Evolutionary conservation across 345 rosid genomes (phyloP).

Genomic region (Theobroma cacao): DNA sequence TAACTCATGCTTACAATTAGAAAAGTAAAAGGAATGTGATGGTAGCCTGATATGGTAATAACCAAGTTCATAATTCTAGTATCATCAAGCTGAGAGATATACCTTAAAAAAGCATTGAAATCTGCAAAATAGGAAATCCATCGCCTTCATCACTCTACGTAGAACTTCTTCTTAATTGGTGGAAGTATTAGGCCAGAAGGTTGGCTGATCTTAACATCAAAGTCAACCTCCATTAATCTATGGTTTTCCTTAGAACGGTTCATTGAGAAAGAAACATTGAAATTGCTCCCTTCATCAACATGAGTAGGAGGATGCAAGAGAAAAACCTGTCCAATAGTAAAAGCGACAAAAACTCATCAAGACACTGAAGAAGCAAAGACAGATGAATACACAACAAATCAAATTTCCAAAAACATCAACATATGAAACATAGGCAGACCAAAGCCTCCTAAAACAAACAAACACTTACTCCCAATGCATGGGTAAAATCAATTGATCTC

Average conservation of each 20-base stretch:
- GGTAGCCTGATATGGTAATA: neutral
- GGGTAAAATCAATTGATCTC: neutral
- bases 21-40: neutral
- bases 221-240: conserved; percentile 81
- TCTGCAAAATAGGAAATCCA: neutral
- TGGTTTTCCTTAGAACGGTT: conserved; percentile 84
- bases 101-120: conserved; percentile 11
- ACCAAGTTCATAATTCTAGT: neutral
- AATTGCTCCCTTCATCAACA: conserved; percentile 53
- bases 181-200: conserved; percentile 50
- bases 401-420: neutral
- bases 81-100: conserved; percentile 3
- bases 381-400: neutral
- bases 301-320: conserved; percentile 49
- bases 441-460: neutral
- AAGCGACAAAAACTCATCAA: neutral
- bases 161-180: conserved; percentile 54
- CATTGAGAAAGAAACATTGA: conserved; percentile 69
- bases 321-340: conserved; percentile 56
- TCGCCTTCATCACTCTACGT: conserved; percentile 61
- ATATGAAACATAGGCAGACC: neutral
- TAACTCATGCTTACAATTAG: neutral
- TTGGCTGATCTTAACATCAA: conserved; percentile 55
- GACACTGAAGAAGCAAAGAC: neutral
- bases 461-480: neutral